Evolutionary conservation across 225 moss, liverwort and hornwort genomes (phyloP).

Genomic region (Physcomitrium patens): DNA sequence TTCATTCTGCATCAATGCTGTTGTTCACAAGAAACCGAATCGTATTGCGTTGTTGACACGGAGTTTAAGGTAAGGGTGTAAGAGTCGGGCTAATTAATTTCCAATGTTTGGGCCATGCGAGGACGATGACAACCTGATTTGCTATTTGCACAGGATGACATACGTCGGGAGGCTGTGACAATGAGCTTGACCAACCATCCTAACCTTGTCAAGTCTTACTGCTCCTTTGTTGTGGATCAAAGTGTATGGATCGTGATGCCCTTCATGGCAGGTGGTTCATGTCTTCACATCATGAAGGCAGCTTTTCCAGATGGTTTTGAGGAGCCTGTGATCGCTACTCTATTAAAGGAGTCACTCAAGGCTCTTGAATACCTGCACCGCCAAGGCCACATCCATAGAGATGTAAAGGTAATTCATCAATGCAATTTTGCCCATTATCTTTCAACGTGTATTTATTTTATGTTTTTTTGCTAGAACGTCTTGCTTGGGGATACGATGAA

Average conservation of each 20-base stretch:
- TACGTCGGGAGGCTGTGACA: conserved; percentile 85
- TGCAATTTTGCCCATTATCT: neutral
- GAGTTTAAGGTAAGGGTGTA: neutral
- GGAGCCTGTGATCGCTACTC: conserved; percentile 85
- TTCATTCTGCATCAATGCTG: neutral
- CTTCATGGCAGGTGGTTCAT: conserved; percentile 87
- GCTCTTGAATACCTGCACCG: conserved; percentile 92
- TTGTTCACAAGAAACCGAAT: neutral
- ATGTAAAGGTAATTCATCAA: conserved; percentile 65
- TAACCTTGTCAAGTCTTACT: conserved; percentile 84
- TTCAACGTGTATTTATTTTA: neutral
- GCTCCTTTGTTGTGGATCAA: conserved; percentile 85
- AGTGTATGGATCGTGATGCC: conserved; percentile 97
- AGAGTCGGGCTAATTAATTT: neutral
- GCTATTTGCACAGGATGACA: conserved; percentile 56
- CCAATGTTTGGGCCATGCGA: neutral
- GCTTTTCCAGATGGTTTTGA: conserved; percentile 81
- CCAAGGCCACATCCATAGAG: conserved; percentile 93
- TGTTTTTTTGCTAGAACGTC: neutral
- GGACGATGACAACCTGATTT: neutral
- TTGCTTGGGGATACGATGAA: neutral
- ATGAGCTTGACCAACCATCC: conserved; percentile 88
- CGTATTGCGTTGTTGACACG: no score
- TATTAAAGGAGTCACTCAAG: conserved; percentile 84
- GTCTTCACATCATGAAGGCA: conserved; percentile 93